Conservation (phyloP, 306 rosid species). For the Cicer chorassanicum region DNA sequence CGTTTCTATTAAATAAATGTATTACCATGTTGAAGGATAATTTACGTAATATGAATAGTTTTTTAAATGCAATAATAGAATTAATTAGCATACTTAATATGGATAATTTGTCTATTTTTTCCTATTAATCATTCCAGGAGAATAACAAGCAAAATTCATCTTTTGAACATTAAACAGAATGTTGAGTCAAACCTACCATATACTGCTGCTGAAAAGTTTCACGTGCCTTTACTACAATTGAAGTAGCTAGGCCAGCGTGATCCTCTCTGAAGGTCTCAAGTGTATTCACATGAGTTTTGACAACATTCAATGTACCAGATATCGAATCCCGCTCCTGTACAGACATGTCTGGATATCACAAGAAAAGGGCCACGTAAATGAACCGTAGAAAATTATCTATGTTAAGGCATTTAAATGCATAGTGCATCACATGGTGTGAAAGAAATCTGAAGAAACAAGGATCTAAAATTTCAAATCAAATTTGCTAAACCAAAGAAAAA, state of each 20-base stretch:
- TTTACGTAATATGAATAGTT: too few species aligned
- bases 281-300: conserved; percentile 60
- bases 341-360: conserved; percentile 55
- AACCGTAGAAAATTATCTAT: too few species aligned
- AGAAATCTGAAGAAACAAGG: not conserved
- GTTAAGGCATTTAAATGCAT: not conserved
- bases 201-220: conserved; percentile 68
- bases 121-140: not conserved
- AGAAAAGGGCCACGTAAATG: conserved; percentile 17
- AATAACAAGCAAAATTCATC: not conserved
- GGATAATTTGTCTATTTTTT: too few species aligned
- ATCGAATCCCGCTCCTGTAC: conserved; percentile 58
- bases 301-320: conserved; percentile 54
- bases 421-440: not conserved
- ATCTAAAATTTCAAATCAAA: not conserved
- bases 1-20: too few species aligned
- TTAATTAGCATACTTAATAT: too few species aligned
- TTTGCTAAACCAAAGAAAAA: not conserved
- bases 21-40: too few species aligned
- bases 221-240: conserved; percentile 58
- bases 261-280: conserved; percentile 65
- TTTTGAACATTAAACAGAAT: conserved; percentile 24
- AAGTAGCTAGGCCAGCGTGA: conserved; percentile 64
- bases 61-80: too few species aligned
- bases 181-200: conserved; percentile 54